These are phyloP conservation scores for Geotrichum candidum DNA, from an alignment of 1,139 yeast species.

Conservation along the genomic window DNA sequence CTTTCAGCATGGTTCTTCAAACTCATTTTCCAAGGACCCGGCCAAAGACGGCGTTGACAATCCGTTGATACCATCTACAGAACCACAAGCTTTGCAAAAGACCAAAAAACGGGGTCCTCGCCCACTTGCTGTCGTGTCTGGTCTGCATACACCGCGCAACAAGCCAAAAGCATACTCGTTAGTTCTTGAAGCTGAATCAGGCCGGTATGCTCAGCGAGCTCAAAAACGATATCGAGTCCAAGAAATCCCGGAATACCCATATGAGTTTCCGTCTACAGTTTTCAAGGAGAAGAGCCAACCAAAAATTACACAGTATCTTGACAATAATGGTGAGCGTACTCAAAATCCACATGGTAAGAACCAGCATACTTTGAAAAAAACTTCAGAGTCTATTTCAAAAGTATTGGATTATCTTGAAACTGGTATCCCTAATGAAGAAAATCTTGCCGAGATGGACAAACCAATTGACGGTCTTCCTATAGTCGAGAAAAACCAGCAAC, in stretches of 20 bases:
- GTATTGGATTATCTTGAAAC: not conserved
- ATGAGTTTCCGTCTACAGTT: slow-evolving; percentile 5
- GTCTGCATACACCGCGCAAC: slow-evolving; percentile 8
- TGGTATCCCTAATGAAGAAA: not conserved
- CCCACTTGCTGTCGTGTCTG: slow-evolving; percentile 13
- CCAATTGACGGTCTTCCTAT: not conserved
- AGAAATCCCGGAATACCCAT: not conserved
- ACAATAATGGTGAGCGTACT: not conserved
- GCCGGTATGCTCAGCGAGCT: slow-evolving; percentile 7
- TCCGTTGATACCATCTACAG: not conserved
- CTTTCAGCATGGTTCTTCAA: not conserved
- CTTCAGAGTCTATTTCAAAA: not conserved
- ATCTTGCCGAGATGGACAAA: not conserved
- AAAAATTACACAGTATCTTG: not conserved
- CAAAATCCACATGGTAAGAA: not conserved
- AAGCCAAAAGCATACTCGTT: slow-evolving; percentile 4
- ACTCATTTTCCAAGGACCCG: not conserved
- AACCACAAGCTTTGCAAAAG: not conserved
- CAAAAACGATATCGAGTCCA: not conserved
- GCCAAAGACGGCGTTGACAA: not conserved
- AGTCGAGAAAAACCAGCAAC: not conserved
- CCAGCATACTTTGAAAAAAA: not conserved
- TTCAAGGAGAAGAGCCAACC: not conserved
- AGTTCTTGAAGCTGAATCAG: slow-evolving; percentile 11
- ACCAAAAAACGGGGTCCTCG: slow-evolving; percentile 4